Evolutionary conservation across 2,329 filamentous ascomycete genomes (phyloP).

Genomic region (Trichophyton verrucosum): DNA sequence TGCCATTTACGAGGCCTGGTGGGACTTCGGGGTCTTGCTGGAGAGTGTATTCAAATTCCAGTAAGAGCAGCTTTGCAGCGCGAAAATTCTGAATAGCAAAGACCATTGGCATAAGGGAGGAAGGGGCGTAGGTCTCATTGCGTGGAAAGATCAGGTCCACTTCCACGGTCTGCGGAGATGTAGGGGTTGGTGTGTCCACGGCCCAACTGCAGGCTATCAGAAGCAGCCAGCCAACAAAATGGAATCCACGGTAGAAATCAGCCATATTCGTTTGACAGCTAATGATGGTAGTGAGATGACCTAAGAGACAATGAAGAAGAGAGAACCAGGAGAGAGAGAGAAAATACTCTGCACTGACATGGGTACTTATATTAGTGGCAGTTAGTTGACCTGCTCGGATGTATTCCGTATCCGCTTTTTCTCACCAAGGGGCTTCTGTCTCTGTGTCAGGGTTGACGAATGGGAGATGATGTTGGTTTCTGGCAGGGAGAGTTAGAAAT

Average conservation of each 20-base stretch:
- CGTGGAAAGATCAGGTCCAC: slow-evolving; percentile 8
- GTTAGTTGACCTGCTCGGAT: too few relatives aligned
- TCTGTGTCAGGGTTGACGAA: too few relatives aligned
- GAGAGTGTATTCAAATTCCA: not conserved
- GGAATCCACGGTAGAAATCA: not conserved
- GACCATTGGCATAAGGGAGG: slow-evolving; percentile 2
- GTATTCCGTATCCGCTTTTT: too few relatives aligned
- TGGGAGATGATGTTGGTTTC: too few relatives aligned
- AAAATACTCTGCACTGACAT: not conserved
- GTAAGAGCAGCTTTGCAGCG: not conserved
- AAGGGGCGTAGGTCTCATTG: slow-evolving; percentile 6
- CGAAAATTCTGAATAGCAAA: slow-evolving; percentile 8
- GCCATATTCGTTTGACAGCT: not conserved
- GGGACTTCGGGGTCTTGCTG: too few relatives aligned
- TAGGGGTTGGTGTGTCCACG: not conserved
- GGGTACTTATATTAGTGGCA: too few relatives aligned
- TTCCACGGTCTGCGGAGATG: slow-evolving; percentile 4
- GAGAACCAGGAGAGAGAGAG: not conserved
- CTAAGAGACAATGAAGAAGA: not conserved
- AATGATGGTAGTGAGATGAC: not conserved
- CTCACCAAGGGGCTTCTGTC: too few relatives aligned
- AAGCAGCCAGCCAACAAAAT: not conserved
- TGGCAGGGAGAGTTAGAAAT: too few relatives aligned
- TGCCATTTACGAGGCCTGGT: too few relatives aligned
- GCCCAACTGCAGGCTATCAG: not conserved